A percentile compares a stretch with the other conserved stretches of the same genome.
Evolutionary conservation across 1,284 basidiomycete genomes (phyloP).

Genomic region (Hymenochaete sp.): DNA sequence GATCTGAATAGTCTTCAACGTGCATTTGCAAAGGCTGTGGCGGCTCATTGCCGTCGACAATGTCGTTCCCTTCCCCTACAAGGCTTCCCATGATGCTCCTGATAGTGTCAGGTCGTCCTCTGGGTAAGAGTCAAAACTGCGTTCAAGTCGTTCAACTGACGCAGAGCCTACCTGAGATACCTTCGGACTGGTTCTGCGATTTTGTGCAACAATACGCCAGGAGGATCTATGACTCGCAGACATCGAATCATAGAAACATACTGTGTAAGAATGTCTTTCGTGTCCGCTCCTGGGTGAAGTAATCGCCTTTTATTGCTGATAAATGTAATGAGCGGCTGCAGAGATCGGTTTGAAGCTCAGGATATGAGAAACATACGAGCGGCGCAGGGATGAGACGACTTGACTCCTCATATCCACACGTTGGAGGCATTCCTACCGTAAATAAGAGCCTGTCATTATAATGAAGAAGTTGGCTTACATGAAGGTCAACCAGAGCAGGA

Average conservation of each 20-base stretch:
- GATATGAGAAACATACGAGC: conserved; percentile 41
- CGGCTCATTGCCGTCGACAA: conserved; percentile 73
- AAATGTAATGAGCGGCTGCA: not conserved
- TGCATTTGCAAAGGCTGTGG: conserved; percentile 65
- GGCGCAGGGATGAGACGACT: conserved; percentile 62
- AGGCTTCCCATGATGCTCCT: conserved; percentile 86
- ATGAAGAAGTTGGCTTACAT: conserved; percentile 35
- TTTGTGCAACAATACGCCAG: conserved; percentile 85
- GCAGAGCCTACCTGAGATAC: conserved; percentile 60
- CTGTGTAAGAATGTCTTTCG: conserved; percentile 82
- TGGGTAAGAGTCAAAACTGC: conserved; percentile 23
- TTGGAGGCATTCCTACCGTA: conserved; percentile 57
- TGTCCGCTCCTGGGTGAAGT: conserved; percentile 93
- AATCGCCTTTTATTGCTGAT: conserved; percentile 76
- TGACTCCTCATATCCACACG: conserved; percentile 70
- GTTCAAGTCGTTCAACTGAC: conserved; percentile 6
- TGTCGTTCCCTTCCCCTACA: conserved; percentile 78
- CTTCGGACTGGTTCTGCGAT: conserved; percentile 84
- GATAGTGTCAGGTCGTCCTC: conserved; percentile 85
- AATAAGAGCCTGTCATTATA: not conserved
- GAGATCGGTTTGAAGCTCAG: not conserved
- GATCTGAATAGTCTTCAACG: conserved; percentile 79
- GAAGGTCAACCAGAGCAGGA: conserved; percentile 83
- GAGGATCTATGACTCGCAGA: conserved; percentile 84
- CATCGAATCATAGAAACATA: conserved; percentile 95